Percentiles rank a stretch among this genome's conserved stretches.
phyloP scores from a whole-genome alignment of 305 asterid species.

The Nicotiana rustica region DNA sequence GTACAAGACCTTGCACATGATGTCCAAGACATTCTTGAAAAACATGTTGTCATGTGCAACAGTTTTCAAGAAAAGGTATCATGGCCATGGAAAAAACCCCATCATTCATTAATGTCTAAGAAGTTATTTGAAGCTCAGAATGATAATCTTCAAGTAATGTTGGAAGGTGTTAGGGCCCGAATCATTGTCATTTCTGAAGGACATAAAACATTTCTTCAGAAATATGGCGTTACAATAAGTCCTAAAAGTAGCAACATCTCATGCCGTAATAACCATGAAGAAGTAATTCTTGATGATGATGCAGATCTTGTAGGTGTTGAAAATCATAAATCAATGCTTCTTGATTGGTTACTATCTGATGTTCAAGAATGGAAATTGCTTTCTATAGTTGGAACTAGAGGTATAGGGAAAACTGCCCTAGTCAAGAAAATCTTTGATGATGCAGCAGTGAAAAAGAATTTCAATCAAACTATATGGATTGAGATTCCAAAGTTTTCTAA shows the following conservation, averaged over 20 bases:
- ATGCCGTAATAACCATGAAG: slow-evolving; percentile 36
- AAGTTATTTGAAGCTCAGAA: slow-evolving; percentile 3
- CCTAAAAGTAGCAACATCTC: background rate
- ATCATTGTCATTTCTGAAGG: background rate
- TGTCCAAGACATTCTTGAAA: slow-evolving; percentile 26
- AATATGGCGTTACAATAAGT: background rate
- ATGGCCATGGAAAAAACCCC: background rate
- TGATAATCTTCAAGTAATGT: background rate
- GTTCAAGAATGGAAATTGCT: slow-evolving; percentile 36
- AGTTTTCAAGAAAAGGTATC: background rate
- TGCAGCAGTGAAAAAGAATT: slow-evolving; percentile 36
- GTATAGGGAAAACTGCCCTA: slow-evolving; percentile 46
- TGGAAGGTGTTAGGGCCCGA: background rate
- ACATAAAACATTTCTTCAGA: background rate
- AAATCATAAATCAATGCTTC: slow-evolving; percentile 7
- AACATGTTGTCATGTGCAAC: background rate
- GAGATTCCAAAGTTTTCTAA: slow-evolving; percentile 35
- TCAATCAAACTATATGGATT: slow-evolving; percentile 39
- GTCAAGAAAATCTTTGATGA: slow-evolving; percentile 43
- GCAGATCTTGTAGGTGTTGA: slow-evolving; percentile 45
- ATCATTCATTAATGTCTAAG: background rate
- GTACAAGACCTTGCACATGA: slow-evolving; percentile 6
- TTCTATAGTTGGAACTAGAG: slow-evolving; percentile 47
- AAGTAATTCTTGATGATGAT: slow-evolving; percentile 40
- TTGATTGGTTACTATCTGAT: slow-evolving; percentile 31